Evolutionary conservation across 2,329 filamentous ascomycete genomes (phyloP).

Genomic region (Arthroderma sp.): DNA sequence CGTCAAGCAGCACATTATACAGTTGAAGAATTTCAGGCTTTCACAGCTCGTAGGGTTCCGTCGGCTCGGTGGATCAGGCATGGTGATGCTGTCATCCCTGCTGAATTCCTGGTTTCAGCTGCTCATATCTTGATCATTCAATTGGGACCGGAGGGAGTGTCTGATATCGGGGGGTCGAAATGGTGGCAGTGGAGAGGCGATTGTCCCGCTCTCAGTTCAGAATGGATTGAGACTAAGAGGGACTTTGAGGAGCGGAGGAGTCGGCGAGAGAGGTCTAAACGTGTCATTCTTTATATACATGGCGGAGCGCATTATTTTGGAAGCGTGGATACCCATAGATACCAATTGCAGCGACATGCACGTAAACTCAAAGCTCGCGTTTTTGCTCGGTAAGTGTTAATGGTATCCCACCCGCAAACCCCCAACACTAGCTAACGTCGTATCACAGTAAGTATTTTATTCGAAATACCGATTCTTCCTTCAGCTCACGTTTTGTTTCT

Average conservation of each 20-base stretch:
- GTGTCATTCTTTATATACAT: slow-evolving; percentile 87
- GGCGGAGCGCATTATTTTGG: slow-evolving; percentile 94
- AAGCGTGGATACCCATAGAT: slow-evolving; percentile 91
- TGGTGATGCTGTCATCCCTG: slow-evolving; percentile 53
- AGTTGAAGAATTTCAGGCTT: slow-evolving; percentile 83
- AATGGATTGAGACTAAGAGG: slow-evolving; percentile 92
- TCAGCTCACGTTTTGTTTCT: no score
- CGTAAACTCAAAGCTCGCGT: slow-evolving; percentile 84
- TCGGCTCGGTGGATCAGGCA: slow-evolving; percentile 77
- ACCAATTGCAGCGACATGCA: slow-evolving; percentile 92
- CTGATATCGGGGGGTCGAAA: slow-evolving; percentile 61
- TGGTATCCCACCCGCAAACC: neutral
- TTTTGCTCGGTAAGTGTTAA: slow-evolving; percentile 49
- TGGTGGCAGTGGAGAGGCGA: slow-evolving; percentile 81
- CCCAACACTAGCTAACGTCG: no score
- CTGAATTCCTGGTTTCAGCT: slow-evolving; percentile 50
- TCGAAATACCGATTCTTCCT: no score
- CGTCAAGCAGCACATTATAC: slow-evolving; percentile 74
- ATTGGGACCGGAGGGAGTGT: slow-evolving; percentile 62
- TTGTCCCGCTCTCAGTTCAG: slow-evolving; percentile 55
- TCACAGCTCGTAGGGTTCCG: slow-evolving; percentile 85
- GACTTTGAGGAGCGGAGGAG: slow-evolving; percentile 63
- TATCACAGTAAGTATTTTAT: no score
- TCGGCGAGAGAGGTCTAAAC: slow-evolving; percentile 45
- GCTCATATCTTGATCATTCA: slow-evolving; percentile 57